A percentile compares a stretch with the other conserved stretches of the same genome.
Evolutionary conservation across 148 eudicot genomes (phyloP).

Genomic region (Euryodendron excelsum): DNA sequence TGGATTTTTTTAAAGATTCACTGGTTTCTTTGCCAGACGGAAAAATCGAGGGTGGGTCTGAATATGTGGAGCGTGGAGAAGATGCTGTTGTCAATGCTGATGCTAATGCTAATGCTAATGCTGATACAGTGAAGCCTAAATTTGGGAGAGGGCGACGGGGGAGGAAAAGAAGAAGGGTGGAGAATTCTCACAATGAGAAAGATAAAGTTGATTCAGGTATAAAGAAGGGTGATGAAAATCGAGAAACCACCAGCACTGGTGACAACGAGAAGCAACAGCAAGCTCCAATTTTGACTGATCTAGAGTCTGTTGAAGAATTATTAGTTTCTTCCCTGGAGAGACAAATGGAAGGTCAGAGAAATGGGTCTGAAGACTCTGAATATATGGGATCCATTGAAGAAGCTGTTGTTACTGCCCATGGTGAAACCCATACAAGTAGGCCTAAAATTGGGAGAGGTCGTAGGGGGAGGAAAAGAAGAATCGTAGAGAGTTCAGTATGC

Average conservation of each 20-base stretch:
- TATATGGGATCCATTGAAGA: conserved; percentile 18
- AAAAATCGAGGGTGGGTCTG: conserved; percentile 15
- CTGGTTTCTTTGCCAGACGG: conserved; percentile 5
- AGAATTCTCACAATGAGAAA: background rate
- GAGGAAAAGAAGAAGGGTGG: conserved; percentile 13
- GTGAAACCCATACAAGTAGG: background rate
- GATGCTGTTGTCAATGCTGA: conserved; percentile 9
- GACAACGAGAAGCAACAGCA: background rate
- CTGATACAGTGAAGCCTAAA: background rate
- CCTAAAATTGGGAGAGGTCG: conserved; percentile 12
- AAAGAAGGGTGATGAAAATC: background rate
- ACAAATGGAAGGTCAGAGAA: background rate
- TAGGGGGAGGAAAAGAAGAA: conserved; percentile 27
- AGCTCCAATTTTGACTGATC: background rate
- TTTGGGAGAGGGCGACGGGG: background rate
- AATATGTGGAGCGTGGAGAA: conserved; percentile 15
- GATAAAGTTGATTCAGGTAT: background rate
- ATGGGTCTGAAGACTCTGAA: background rate
- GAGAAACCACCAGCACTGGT: background rate
- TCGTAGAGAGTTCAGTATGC: conserved; percentile 17
- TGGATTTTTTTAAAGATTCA: conserved; percentile 24
- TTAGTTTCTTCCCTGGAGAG: background rate
- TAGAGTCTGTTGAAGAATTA: background rate
- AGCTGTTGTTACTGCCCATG: background rate
- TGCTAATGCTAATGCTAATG: background rate